Evolutionary conservation across 768 basidiomycete species (phyloP).

Genomic region (Xerocomus brunneocitrinus): DNA sequence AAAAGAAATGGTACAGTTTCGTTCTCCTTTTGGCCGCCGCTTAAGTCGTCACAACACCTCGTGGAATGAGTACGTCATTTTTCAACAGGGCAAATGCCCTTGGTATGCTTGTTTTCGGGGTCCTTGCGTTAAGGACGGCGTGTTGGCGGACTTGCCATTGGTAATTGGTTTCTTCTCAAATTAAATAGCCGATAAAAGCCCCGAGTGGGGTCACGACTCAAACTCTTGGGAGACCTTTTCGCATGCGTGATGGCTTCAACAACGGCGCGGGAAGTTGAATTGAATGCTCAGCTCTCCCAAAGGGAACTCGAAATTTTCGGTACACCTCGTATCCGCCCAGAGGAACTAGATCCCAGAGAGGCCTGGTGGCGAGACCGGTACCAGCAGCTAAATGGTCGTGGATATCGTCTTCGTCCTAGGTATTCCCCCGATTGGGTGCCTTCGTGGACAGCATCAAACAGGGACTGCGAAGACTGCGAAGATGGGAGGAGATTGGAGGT

Average conservation of each 20-base stretch:
- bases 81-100: too few relatives aligned
- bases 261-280: neutral
- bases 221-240: too few relatives aligned
- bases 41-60: too few relatives aligned
- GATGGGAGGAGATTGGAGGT: neutral
- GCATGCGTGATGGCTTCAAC: neutral
- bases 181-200: too few relatives aligned
- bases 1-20: too few relatives aligned
- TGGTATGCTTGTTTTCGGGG: too few relatives aligned
- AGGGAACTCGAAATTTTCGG: neutral
- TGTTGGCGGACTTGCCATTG: too few relatives aligned
- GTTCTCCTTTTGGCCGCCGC: too few relatives aligned
- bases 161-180: too few relatives aligned
- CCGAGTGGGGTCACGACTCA: too few relatives aligned
- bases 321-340: neutral
- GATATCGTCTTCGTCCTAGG: neutral
- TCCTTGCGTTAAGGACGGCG: too few relatives aligned
- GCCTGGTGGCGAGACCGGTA: conserved; percentile 18
- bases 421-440: neutral
- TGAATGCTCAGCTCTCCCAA: neutral
- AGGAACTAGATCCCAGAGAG: neutral
- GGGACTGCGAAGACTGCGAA: neutral
- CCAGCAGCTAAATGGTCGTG: neutral
- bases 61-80: too few relatives aligned
- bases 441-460: neutral